These are phyloP conservation scores for Takashimella tepidaria DNA, from an alignment of 1,284 basidiomycete species.

Conservation along the genomic window DNA sequence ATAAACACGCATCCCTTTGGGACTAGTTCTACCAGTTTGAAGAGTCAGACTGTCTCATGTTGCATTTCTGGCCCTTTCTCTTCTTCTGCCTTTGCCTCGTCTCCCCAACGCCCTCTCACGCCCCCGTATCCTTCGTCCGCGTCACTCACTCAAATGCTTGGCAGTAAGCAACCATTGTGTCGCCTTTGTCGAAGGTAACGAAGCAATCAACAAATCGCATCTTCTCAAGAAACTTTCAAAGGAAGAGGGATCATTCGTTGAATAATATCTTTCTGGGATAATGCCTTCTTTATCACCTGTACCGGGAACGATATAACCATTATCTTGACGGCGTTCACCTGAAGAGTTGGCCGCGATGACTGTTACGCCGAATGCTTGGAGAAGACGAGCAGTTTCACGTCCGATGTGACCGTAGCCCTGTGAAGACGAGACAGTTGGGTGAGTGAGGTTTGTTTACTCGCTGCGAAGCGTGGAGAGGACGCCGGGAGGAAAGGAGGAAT, in stretches of 20 bases:
- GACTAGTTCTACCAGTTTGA: slow-evolving; percentile 21
- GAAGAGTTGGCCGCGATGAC: slow-evolving; percentile 46
- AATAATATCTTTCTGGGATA: slow-evolving; percentile 39
- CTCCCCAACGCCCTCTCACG: too few species aligned
- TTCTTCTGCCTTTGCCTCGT: too few species aligned
- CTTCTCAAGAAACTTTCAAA: slow-evolving; percentile 37
- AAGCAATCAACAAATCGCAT: slow-evolving; percentile 40
- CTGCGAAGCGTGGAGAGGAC: too few species aligned
- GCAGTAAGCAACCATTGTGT: slow-evolving; percentile 32
- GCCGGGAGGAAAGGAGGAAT: too few species aligned
- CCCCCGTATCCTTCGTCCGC: too few species aligned
- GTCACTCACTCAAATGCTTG: slow-evolving; percentile 26
- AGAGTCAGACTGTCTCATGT: too few species aligned
- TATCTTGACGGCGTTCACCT: slow-evolving; percentile 18
- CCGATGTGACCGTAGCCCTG: slow-evolving; percentile 36
- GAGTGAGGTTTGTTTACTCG: too few species aligned
- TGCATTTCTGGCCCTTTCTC: too few species aligned
- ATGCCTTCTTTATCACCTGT: slow-evolving; percentile 41
- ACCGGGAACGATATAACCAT: slow-evolving; percentile 38
- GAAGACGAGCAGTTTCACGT: slow-evolving; percentile 41
- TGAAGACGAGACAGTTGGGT: too few species aligned
- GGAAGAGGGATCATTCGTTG: slow-evolving; percentile 29
- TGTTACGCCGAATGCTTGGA: slow-evolving; percentile 36
- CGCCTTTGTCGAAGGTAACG: slow-evolving; percentile 39
- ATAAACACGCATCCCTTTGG: slow-evolving; percentile 40